A percentile compares a stretch with the other conserved stretches of the same genome.
Conservation (phyloP, 495 filamentous ascomycete species). For the Xylaria curta region DNA sequence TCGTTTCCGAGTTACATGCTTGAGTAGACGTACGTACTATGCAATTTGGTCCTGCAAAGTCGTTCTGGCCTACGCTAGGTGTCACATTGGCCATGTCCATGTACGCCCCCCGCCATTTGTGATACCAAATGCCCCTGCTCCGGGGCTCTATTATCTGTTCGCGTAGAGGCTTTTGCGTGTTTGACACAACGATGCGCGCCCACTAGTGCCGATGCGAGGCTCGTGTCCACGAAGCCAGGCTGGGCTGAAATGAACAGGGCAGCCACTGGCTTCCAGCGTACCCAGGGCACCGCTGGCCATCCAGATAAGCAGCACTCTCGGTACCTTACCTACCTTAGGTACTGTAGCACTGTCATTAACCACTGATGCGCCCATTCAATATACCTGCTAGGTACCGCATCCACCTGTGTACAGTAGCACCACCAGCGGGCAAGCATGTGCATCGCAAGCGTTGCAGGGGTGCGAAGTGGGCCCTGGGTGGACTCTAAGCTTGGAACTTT, state of each 20-base stretch:
- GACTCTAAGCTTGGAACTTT: constrained; percentile 22
- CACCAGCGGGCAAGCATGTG: neutral
- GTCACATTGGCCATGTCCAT: constrained; percentile 1
- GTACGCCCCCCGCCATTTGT: constrained; percentile 9
- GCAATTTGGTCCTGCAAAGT: neutral
- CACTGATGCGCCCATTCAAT: neutral
- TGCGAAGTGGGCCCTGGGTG: neutral
- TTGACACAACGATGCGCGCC: neutral
- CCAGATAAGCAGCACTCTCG: neutral
- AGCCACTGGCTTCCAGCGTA: constrained; percentile 9
- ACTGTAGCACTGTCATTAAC: neutral
- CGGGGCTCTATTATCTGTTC: neutral
- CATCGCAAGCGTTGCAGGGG: neutral
- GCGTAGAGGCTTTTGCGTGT: neutral
- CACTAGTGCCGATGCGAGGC: neutral
- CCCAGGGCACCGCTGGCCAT: neutral
- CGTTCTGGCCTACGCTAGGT: neutral
- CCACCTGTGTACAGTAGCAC: neutral
- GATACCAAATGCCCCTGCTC: constrained; percentile 1
- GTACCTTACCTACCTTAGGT: neutral
- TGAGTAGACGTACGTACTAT: neutral
- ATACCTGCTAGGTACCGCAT: neutral
- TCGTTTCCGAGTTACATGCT: constrained; percentile 11
- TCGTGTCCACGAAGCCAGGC: neutral
- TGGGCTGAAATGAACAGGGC: constrained; percentile 12